Base-by-base conservation (phyloP, 2,329 filamentous ascomycete species). In the Fulvia fulva region DNA sequence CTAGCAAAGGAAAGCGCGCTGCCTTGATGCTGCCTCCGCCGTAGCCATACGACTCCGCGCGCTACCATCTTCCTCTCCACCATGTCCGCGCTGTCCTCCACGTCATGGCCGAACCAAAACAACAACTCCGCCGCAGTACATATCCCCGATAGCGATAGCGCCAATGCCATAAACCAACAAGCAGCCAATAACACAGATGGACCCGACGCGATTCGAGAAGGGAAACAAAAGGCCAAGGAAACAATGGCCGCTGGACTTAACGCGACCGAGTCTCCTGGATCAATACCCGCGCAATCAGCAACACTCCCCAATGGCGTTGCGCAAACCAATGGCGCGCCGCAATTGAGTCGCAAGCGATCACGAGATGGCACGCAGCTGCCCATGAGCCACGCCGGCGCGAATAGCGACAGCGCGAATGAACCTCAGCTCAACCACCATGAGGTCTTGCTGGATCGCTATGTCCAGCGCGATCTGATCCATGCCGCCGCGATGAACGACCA, bases 391-490 rank as follows among this genome's bases (percentile, higher is more conserved):
- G 32, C 59, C 23, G 32, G 16, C 46, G 30, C 51, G 44, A 55
- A 58, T 12, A 51, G 50, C 30, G 62, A 62, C 30, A 58, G 53
- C 43, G 54, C 59, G 46, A 60, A 50, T n/a, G 62, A 60, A 11
- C 28, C 64, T 7, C 60, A 64, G 26, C 63, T 61, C 19, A 53
- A 64, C 21, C 65, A 67, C 41, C 62, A 73, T 44, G 66, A 71
- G n/a, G 62, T 69, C 28, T 73, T 85, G 34, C 76, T 89, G 37
- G 80, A 87, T 52, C 80, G 85, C 67, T 88, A 88, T 73, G 80
- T 86, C 52, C 80, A 83, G 64, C 83, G 85, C 67, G 86, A 89
- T 67, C 78, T 86, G 46, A 68, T 83, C 3, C 80, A 86, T 67
- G 79, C 80, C 25, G 81, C 76, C 5, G 78, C 84, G 30, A 64